phyloP scores from a whole-genome alignment of 1,139 yeast genomes.

The Saccharomycopsis hybrid region DNA sequence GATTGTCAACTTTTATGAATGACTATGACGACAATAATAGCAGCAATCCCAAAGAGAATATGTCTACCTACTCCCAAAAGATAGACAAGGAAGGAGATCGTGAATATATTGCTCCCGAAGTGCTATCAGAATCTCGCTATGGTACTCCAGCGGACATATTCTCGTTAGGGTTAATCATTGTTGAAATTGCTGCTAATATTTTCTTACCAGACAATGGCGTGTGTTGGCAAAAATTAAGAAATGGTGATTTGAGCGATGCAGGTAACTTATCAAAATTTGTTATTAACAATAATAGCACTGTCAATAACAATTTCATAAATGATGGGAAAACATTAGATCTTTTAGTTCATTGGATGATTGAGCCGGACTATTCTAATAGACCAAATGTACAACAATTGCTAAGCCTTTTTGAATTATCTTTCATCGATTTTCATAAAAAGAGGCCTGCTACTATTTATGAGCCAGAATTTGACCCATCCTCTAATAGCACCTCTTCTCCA shows the following conservation, averaged over 20 bases:
- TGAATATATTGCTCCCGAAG: slow-evolving; percentile 96
- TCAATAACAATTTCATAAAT: slow-evolving; percentile 44
- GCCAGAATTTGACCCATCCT: slow-evolving; percentile 30
- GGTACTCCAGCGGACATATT: slow-evolving; percentile 93
- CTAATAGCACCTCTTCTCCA: no score
- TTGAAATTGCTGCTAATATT: slow-evolving; percentile 94
- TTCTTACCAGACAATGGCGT: slow-evolving; percentile 92
- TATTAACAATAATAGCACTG: slow-evolving; percentile 18
- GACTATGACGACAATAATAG: slow-evolving; percentile 26
- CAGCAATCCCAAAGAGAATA: background rate
- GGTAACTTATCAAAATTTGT: slow-evolving; percentile 76
- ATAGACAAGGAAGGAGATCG: slow-evolving; percentile 95
- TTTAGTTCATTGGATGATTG: slow-evolving; percentile 81
- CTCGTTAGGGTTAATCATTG: slow-evolving; percentile 82
- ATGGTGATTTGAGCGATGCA: slow-evolving; percentile 94
- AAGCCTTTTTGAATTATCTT: slow-evolving; percentile 61
- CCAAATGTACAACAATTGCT: slow-evolving; percentile 72
- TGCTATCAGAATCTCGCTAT: slow-evolving; percentile 73
- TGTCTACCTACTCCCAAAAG: slow-evolving; percentile 22
- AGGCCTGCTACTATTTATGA: slow-evolving; percentile 95
- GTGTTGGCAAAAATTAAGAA: slow-evolving; percentile 92
- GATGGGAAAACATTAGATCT: slow-evolving; percentile 73
- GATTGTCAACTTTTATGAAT: slow-evolving; percentile 54
- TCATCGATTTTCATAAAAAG: slow-evolving; percentile 74
- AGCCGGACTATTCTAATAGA: slow-evolving; percentile 76